phyloP scores from a whole-genome alignment of 2,329 filamentous ascomycete genomes.

The Fusarium pseudograminearum region DNA sequence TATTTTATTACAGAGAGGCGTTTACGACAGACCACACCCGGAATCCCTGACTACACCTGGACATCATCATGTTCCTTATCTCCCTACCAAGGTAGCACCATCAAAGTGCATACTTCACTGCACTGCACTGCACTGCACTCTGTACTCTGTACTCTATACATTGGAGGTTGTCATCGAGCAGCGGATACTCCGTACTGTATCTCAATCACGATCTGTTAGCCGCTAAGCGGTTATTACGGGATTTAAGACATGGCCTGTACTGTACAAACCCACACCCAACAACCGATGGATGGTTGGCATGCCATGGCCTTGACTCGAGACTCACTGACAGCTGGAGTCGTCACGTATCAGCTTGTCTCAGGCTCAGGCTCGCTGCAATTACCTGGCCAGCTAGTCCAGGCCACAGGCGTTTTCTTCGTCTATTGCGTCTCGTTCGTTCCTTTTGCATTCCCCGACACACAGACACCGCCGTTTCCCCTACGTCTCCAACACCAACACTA shows the following conservation, averaged over 20 bases:
- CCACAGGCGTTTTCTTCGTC: background rate
- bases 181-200: conserved; percentile 14
- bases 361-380: conserved; percentile 14
- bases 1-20: background rate
- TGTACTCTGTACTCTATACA: background rate
- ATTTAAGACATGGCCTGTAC: conserved; percentile 3
- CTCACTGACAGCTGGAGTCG: background rate
- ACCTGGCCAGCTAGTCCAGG: background rate
- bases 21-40: background rate
- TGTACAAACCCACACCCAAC: background rate
- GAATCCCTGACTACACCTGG: background rate
- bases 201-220: conserved; percentile 3
- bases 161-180: background rate
- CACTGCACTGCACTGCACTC: background rate
- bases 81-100: background rate
- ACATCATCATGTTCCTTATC: background rate
- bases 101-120: background rate
- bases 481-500: conserved; percentile 20
- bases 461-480: conserved; percentile 14
- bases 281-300: background rate
- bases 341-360: conserved; percentile 16
- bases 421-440: background rate
- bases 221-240: conserved; percentile 7
- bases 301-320: background rate
- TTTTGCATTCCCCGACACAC: conserved; percentile 14